Base-by-base conservation (phyloP, 345 rosid genomes). In the Kandelia obovata region DNA sequence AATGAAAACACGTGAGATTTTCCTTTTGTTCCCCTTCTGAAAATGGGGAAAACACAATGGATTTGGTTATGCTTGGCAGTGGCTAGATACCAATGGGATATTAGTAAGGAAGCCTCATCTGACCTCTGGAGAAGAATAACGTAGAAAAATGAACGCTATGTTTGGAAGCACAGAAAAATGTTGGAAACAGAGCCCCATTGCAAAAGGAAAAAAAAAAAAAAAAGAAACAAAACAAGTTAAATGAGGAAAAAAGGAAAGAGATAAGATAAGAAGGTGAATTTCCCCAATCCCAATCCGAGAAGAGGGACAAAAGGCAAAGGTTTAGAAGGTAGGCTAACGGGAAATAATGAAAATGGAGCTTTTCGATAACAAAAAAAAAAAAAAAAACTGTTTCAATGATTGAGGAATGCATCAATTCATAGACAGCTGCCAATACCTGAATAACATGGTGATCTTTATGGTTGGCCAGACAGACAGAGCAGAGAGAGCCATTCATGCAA, bases 381-480 rank as follows among this genome's bases (percentile, higher is more conserved):
- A 21, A 17, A 35, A 35, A 21, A 21, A 21, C 11, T 15, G 30
- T 10, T 2, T 52, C 7, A 13, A 56, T 25, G 10, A 10, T 13
- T 27, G 28, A 55, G 11, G 13, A 26, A 5, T 23, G 59, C 23
- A 56, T 56, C 30, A 56, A 25, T 56, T 10, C 28, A 43, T 43
- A 52, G 62, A 62, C 1, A 7, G 13, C 10, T 28, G 23, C 20
- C 28, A 46, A 35, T 57, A 86, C 91, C 89, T 87, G 92, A 70
- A 87, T 87, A 11, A 77, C 71, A 16, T 71, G 75, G 57, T 87
- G 92, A 46, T 85, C 85, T 75, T 77, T 79, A 72, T 87, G 92
- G 59, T 71, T 55, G 62, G 83, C 59, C 32, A 85, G 86, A 59
- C 89, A 87, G 32, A 79, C 71, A 65, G 89, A 85, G 61, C 92